Percentiles rank a stretch among this genome's conserved stretches.
These are phyloP conservation scores for Solanum appendiculatum DNA, from an alignment of 257 asterid species.

Conservation along the genomic window DNA sequence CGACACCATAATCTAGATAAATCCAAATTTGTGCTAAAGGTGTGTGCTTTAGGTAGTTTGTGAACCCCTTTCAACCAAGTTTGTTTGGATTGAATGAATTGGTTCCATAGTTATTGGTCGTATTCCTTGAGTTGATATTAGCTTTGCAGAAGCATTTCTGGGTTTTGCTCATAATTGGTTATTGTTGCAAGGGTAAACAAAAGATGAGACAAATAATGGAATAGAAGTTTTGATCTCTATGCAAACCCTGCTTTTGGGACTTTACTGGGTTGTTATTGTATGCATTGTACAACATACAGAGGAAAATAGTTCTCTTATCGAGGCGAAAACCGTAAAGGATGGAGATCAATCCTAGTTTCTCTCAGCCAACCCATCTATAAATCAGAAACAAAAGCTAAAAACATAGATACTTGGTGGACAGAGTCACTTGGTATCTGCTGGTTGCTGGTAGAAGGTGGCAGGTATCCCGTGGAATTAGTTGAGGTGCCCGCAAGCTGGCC, in stretches of 20 bases:
- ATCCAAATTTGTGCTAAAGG: background rate
- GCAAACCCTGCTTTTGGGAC: no score
- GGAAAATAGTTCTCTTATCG: background rate
- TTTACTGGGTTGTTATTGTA: no score
- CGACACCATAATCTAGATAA: background rate
- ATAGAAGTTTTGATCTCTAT: background rate
- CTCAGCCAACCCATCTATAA: background rate
- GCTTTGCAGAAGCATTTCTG: background rate
- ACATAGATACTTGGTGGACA: background rate
- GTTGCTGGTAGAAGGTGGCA: fast-evolving
- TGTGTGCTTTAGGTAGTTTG: background rate
- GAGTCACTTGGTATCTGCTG: background rate
- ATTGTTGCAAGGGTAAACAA: background rate
- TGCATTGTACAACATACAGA: background rate
- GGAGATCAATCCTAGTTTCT: background rate
- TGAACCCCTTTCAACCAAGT: background rate
- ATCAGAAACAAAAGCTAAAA: background rate
- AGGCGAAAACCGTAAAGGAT: background rate
- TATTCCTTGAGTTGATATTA: background rate
- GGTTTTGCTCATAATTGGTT: background rate
- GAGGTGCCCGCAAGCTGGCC: background rate
- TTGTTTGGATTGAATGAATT: background rate
- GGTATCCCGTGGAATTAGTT: background rate
- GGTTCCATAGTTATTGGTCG: background rate
- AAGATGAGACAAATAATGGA: background rate